These are phyloP conservation scores for Sugiyamaella chiloensis DNA, from an alignment of 805 yeast genomes.

Conservation along the genomic window DNA sequence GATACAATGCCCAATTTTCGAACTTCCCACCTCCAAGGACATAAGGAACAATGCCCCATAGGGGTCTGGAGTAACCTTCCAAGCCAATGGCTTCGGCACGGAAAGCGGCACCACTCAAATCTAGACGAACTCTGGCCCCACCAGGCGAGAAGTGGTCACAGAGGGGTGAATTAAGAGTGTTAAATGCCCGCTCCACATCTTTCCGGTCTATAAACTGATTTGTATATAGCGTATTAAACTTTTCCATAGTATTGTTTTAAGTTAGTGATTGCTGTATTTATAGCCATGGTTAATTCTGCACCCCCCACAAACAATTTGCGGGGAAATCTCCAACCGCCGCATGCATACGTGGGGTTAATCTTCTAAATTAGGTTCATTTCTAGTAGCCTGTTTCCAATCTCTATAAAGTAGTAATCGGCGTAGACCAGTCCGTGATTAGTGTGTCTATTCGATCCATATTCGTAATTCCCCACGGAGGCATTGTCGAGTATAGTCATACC, in stretches of 20 bases:
- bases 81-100: constrained; percentile 27
- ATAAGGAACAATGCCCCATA: constrained; percentile 35
- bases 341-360: neutral
- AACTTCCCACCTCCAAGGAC: constrained; percentile 27
- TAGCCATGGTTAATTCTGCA: no score
- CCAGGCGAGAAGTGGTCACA: constrained; percentile 18
- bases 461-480: constrained; percentile 31
- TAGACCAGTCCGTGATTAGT: constrained; percentile 33
- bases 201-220: constrained; percentile 15
- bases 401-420: constrained; percentile 34
- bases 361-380: constrained; percentile 28
- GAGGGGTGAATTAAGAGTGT: constrained; percentile 19
- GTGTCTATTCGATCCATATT: constrained; percentile 20
- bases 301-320: no score
- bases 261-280: no score
- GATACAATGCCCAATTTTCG: constrained; percentile 28
- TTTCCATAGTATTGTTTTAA: no score
- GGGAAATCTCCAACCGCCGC: neutral
- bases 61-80: constrained; percentile 33
- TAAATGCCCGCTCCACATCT: constrained; percentile 18
- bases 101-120: constrained; percentile 29
- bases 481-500: constrained; percentile 29
- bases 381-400: constrained; percentile 30
- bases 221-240: constrained; percentile 9
- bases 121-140: constrained; percentile 22